Evolutionary conservation across 495 filamentous ascomycete species (phyloP), one percentile per base, ranked within the genome.

Genomic region (Tuber aestivum): DNA sequence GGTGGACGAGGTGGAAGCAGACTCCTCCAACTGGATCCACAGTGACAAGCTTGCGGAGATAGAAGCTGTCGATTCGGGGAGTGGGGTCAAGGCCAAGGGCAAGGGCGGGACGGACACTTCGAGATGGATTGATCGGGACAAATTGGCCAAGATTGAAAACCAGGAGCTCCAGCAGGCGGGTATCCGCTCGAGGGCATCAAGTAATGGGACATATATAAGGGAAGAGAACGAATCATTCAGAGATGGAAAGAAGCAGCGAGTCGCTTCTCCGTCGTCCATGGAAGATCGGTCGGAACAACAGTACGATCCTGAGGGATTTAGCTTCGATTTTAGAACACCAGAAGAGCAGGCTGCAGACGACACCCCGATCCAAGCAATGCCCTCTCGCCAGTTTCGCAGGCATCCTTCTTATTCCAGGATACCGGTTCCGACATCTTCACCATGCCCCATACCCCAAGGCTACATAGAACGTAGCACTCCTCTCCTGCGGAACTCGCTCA

Each of bases 111-210:
- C 27, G 27, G 56, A 65, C 27, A 87, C 87, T 76, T 91, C 91
- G 72, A 89, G 90, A 83, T 98, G 95, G 95, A 98, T 98, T 75
- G 94, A 98, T 83, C 87, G 95, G 41, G 95, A 99, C 84, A 99
- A 98, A 84, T 85, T 99, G 70, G 94, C 93, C 44, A 88, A 89
- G 82, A 99, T 99, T 79, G 95, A 99, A 86, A 97, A 88, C 81
- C 88, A 93, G 84, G 95, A 99, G 83, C 86, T 97, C 77, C 93
- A 96, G 80, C 93, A 93, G 82, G 94, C 94, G 5, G 94, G 93
- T 12, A 90, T 95, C 75, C 90, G 88, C 50, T 87, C 89, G 70
- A 88, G 91, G 69, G 85, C 86, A 68, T 81, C 85, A 44, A 93
- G 89, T 81, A 89, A 70, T 65, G 79, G 85, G 76, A 89, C 84